Evolutionary conservation across 2,329 filamentous ascomycete species (phyloP).

Genomic region (Penicillium sp.): DNA sequence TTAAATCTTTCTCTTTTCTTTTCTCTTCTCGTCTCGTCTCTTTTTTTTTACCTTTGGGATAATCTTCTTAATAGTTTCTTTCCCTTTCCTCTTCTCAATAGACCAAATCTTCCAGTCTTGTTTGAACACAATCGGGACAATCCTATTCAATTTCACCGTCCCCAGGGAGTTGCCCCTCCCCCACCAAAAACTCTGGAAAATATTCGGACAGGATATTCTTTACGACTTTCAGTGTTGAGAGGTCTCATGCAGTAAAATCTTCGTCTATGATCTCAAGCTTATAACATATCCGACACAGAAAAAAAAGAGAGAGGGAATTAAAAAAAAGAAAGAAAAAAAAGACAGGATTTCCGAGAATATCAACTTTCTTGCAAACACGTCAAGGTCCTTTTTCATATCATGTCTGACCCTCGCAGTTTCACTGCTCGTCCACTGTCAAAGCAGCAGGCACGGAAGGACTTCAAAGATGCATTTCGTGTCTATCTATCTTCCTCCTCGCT

Average conservation of each 20-base stretch:
- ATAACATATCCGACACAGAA: background rate
- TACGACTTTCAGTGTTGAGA: background rate
- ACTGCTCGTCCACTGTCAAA: slow-evolving; percentile 57
- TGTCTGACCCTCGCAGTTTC: slow-evolving; percentile 47
- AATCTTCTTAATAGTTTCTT: background rate
- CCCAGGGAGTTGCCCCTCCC: slow-evolving; percentile 6
- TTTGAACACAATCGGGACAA: background rate
- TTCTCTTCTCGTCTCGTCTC: background rate
- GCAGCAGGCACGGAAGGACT: slow-evolving; percentile 47
- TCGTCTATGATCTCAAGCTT: background rate
- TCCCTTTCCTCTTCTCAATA: background rate
- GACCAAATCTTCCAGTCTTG: background rate
- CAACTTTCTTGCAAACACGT: background rate
- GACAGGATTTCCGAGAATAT: background rate
- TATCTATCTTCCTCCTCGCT: slow-evolving; percentile 58
- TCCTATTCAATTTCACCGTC: background rate
- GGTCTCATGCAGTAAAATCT: background rate
- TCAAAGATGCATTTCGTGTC: slow-evolving; percentile 61
- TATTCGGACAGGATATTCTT: background rate
- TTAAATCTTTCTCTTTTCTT: background rate
- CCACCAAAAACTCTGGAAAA: background rate
- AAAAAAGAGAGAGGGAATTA: background rate
- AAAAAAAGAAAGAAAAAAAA: background rate
- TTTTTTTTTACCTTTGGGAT: background rate
- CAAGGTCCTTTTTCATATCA: slow-evolving; percentile 15